A percentile compares a stretch with the other conserved stretches of the same genome.
phyloP scores from a whole-genome alignment of 441 rosid genomes.

The Heliophila coronopifolia region DNA sequence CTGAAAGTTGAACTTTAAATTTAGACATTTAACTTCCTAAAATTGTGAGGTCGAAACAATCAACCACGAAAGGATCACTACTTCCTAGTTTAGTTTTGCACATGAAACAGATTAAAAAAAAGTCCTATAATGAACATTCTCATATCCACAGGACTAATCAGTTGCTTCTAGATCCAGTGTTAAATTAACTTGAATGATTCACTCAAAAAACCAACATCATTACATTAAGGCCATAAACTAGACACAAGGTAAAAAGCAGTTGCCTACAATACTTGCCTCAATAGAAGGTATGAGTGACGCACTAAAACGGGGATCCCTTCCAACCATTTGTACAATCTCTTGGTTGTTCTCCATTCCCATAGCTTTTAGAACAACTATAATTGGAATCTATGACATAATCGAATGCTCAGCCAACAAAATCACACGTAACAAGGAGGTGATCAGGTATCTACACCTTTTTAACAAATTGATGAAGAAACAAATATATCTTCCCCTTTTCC shows the following conservation, averaged over 20 bases:
- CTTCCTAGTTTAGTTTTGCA: background rate
- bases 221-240: background rate
- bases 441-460: slow-evolving; percentile 42
- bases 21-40: background rate
- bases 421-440: background rate
- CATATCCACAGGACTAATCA: background rate
- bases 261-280: slow-evolving; percentile 48
- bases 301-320: slow-evolving; percentile 88
- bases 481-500: slow-evolving; percentile 85
- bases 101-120: background rate
- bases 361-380: slow-evolving; percentile 73
- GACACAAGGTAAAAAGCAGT: background rate
- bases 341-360: slow-evolving; percentile 98
- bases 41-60: background rate
- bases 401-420: slow-evolving; percentile 17
- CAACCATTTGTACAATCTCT: slow-evolving; percentile 92
- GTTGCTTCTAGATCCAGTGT: slow-evolving; percentile 4
- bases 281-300: slow-evolving; percentile 75
- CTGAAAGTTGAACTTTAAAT: background rate
- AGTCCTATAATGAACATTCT: background rate
- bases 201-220: slow-evolving; percentile 6
- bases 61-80: background rate
- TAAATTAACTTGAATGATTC: slow-evolving; percentile 14
- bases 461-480: slow-evolving; percentile 64
- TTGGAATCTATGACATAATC: slow-evolving; percentile 53